A percentile compares a stretch with the other conserved stretches of the same genome.
Conservation (phyloP, 768 basidiomycete species). For the Auricularia auricula-judae region DNA sequence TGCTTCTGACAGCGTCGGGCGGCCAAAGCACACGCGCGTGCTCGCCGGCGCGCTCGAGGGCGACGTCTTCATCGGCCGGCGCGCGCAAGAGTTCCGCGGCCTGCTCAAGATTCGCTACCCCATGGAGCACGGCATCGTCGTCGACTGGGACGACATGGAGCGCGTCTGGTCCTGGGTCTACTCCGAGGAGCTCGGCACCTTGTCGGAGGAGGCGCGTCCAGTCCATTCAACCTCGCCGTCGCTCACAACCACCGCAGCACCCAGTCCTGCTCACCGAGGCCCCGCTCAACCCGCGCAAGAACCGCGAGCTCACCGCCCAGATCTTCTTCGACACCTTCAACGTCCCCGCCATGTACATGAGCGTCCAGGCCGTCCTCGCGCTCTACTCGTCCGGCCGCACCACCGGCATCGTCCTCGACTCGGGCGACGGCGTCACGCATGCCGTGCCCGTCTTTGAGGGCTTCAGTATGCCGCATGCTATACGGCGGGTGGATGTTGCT, state of each 20-base stretch:
- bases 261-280: constrained; percentile 96
- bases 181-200: constrained; percentile 85
- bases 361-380: constrained; percentile 93
- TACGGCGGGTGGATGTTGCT: constrained; percentile 90
- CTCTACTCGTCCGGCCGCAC: constrained; percentile 98
- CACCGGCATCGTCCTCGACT: constrained; percentile 98
- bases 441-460: constrained; percentile 98
- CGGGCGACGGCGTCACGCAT: constrained; percentile 97
- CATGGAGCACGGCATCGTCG: constrained; percentile 98
- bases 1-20: constrained; percentile 57
- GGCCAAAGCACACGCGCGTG: constrained; percentile 94
- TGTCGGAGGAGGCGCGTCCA: constrained; percentile 80
- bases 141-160: constrained; percentile 99
- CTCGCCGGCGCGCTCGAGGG: constrained; percentile 97
- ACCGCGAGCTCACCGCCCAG: constrained; percentile 93
- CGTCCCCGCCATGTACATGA: constrained; percentile 92
- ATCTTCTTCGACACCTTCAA: constrained; percentile 99
- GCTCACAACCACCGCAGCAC: too few species aligned
- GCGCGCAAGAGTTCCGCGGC: constrained; percentile 92
- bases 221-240: not conserved
- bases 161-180: constrained; percentile 99
- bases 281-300: constrained; percentile 90
- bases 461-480: constrained; percentile 98
- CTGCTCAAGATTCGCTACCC: constrained; percentile 97
- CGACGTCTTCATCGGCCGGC: constrained; percentile 89